Evolutionary conservation across 2,329 filamentous ascomycete genomes (phyloP).

Genomic region (Metarhizium guizhouense): DNA sequence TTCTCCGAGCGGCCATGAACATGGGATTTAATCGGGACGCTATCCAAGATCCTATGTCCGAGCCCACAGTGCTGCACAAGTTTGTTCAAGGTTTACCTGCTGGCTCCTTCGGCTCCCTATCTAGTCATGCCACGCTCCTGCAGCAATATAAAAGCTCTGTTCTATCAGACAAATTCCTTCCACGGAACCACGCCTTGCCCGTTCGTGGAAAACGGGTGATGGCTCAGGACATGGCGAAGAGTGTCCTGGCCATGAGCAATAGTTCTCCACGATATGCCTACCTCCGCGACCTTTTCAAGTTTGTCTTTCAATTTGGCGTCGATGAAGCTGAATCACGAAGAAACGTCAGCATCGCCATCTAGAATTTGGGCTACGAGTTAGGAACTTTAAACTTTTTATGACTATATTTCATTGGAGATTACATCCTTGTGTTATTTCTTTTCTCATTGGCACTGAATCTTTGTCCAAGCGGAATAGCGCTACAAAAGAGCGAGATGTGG

Average conservation of each 20-base stretch:
- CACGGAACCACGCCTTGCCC: conserved; percentile 33
- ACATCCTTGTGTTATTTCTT: neutral
- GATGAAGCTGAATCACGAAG: conserved; percentile 68
- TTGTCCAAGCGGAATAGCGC: neutral
- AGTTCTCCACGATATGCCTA: conserved; percentile 63
- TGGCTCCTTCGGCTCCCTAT: conserved; percentile 67
- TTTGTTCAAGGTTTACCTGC: conserved; percentile 70
- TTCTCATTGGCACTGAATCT: neutral
- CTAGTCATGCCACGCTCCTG: conserved; percentile 63
- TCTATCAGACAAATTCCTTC: conserved; percentile 55
- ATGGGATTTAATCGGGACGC: conserved; percentile 63
- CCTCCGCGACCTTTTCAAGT: conserved; percentile 69
- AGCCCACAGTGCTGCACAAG: conserved; percentile 51
- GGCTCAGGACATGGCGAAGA: conserved; percentile 70
- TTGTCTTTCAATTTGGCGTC: conserved; percentile 76
- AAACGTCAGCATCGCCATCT: conserved; percentile 52
- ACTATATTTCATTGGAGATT: neutral
- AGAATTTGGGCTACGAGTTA: conserved; percentile 1
- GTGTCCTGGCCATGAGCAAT: conserved; percentile 66
- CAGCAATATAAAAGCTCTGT: conserved; percentile 76
- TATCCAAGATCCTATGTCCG: conserved; percentile 33
- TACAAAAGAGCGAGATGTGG: neutral
- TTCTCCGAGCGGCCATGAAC: conserved; percentile 79
- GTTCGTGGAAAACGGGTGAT: conserved; percentile 48
- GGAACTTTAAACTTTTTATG: neutral